A percentile compares a stretch with the other conserved stretches of the same genome.
phyloP scores from a whole-genome alignment of 163 green algal species.

The Prototheca wickerhamii region DNA sequence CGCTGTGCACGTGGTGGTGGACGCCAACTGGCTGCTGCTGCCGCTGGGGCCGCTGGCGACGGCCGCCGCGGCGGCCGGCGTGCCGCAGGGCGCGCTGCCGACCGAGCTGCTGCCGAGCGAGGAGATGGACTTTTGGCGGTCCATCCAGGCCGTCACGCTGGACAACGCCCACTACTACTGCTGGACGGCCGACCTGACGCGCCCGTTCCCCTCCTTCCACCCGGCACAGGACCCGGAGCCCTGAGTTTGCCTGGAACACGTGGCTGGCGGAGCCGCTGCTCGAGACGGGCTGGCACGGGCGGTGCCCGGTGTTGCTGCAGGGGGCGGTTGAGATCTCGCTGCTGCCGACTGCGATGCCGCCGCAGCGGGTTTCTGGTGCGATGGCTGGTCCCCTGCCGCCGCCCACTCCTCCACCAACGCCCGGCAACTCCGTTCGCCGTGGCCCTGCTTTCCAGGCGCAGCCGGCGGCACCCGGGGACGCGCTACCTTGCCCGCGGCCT shows the following conservation, averaged over 20 bases:
- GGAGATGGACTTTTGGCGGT: conserved; percentile 33
- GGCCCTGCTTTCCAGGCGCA: conserved; percentile 62
- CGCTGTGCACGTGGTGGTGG: conserved; percentile 30
- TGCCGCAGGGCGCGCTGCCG: background rate
- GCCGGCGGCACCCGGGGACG: conserved; percentile 85
- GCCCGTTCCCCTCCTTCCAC: conserved; percentile 73
- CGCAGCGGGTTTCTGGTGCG: too few species aligned
- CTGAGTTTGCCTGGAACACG: conserved; percentile 92
- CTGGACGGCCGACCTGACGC: conserved; percentile 82
- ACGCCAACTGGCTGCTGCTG: conserved; percentile 35
- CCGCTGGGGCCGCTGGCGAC: conserved; percentile 4
- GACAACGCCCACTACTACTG: conserved; percentile 82
- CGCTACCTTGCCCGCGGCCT: conserved; percentile 84
- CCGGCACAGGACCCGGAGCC: background rate
- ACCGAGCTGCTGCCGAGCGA: background rate
- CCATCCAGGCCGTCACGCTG: conserved; percentile 31
- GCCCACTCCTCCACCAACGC: too few species aligned
- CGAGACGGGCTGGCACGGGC: conserved; percentile 47
- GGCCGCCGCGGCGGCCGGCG: background rate
- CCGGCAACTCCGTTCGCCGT: conserved; percentile 33
- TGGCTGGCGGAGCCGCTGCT: conserved; percentile 70
- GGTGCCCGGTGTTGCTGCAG: conserved; percentile 84
- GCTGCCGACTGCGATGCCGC: too few species aligned
- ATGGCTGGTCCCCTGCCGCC: too few species aligned
- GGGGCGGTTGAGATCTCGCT: conserved; percentile 28